Evolutionary conservation across 1,139 yeast genomes (phyloP), one percentile per base, ranked within the genome.

Genomic region (Lodderomyces elongisporus): DNA sequence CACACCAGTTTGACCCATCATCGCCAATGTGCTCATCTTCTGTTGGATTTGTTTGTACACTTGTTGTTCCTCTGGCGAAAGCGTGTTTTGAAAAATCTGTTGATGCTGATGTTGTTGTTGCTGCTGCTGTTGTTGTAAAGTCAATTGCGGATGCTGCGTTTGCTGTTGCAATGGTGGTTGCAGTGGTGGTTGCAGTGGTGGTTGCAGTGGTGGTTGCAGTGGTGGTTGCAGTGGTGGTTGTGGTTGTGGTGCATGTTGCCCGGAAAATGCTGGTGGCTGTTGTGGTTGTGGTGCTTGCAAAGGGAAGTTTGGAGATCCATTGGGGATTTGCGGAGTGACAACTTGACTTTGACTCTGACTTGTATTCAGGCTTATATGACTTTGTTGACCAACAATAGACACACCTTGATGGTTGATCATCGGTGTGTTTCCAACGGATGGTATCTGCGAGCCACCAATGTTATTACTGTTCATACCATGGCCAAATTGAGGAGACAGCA

Each of bases 1-100:
- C 9, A 64, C 49, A 1, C 74, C 74, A 9, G 66, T 51, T 39
- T 64, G 66, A 10, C 72, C 70, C 73, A 68, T 67, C 41, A 60
- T 58, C 2, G 62, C 66, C 39, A 66, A 61, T 2, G 72, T 61
- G 38, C 58, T 58, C 62, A 66, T 64, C 32, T 66, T 54, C 2
- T 58, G 48, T 41, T 67, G 74, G 35, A 65, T 49, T 40, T 66
- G 73, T 38, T 66, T 62, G 52, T 66, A 67, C 5, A 56, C 49
- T 34, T 63, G 70, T 38, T 66, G 74, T 36, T 68, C 74, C 36
- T 66, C 69, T 2, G 71, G 66, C 3, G 62, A 51, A 28, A 68
- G 54, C 5, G 70, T 53, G 38, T 48, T 61, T 33, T 63, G 72
- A 58, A 68, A 66, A 17, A 68, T 58, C 38, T 67, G 73, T 43